These are phyloP conservation scores for Leccinum aurantiacum DNA, from an alignment of 768 basidiomycete species.

Conservation along the genomic window DNA sequence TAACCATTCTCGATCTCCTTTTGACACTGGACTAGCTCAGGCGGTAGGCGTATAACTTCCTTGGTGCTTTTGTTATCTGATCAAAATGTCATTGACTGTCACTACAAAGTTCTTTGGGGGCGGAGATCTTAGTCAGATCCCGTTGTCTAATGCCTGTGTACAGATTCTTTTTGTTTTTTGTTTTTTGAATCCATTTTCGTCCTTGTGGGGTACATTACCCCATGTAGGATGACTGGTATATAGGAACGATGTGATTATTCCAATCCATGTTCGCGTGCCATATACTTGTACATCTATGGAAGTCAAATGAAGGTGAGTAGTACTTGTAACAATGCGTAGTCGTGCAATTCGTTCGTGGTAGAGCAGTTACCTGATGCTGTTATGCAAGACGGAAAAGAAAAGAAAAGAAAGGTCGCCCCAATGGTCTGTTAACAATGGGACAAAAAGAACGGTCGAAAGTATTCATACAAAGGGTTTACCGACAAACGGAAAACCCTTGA, in stretches of 20 bases:
- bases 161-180: too few relatives aligned
- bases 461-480: slow-evolving; percentile 6
- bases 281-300: slow-evolving; percentile 6
- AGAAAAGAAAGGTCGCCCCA: not conserved
- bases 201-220: too few relatives aligned
- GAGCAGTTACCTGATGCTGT: not conserved
- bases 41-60: too few relatives aligned
- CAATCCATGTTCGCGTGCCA: not conserved
- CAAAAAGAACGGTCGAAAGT: slow-evolving; percentile 17
- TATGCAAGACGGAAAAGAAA: not conserved
- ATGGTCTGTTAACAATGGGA: not conserved
- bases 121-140: too few relatives aligned
- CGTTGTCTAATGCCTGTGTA: too few relatives aligned
- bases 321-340: slow-evolving; percentile 25
- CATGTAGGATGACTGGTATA: too few relatives aligned
- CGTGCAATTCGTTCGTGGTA: slow-evolving; percentile 9
- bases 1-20: too few relatives aligned
- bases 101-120: too few relatives aligned
- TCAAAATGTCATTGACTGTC: too few relatives aligned
- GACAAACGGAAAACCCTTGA: not conserved
- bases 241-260: not conserved
- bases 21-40: too few relatives aligned
- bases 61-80: too few relatives aligned
- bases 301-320: slow-evolving; percentile 23
- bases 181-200: too few relatives aligned